Evolutionary conservation across 2,329 filamentous ascomycete species (phyloP).

Genomic region (Fusarium transvaalense): DNA sequence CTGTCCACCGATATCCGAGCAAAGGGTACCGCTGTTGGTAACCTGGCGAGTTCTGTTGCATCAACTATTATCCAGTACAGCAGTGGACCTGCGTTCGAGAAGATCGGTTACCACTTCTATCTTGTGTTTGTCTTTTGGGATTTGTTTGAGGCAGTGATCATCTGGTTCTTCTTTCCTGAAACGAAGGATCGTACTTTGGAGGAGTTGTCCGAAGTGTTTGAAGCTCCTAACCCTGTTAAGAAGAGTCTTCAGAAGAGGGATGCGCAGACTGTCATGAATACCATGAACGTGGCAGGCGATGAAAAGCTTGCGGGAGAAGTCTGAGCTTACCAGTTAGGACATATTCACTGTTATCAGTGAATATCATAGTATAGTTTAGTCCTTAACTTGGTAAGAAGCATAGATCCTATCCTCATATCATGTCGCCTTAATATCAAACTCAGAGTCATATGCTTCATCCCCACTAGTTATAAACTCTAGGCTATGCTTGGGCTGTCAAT

Average conservation of each 20-base stretch:
- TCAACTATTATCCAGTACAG: conserved; percentile 60
- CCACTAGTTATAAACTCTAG: no score
- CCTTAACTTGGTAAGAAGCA: no score
- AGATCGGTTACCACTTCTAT: conserved; percentile 61
- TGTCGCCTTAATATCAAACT: no score
- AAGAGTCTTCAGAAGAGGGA: conserved; percentile 59
- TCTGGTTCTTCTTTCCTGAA: conserved; percentile 65
- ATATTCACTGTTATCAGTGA: neutral
- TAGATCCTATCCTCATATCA: no score
- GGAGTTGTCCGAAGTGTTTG: conserved; percentile 66
- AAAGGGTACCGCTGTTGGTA: conserved; percentile 60
- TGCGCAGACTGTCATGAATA: conserved; percentile 59
- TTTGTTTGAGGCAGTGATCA: conserved; percentile 56
- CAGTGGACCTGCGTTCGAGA: conserved; percentile 58
- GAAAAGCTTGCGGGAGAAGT: conserved; percentile 45
- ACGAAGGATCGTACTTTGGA: conserved; percentile 64
- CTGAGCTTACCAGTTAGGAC: neutral
- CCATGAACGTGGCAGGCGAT: conserved; percentile 50
- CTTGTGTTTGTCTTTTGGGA: conserved; percentile 62
- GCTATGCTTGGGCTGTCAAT: no score
- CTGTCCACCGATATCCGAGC: conserved; percentile 60
- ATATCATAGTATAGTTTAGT: neutral
- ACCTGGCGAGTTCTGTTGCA: conserved; percentile 55
- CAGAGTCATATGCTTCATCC: no score
- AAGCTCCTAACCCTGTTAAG: conserved; percentile 60